A percentile compares a stretch with the other conserved stretches of the same genome.
Evolutionary conservation across 805 yeast genomes (phyloP).

Genomic region (Geotrichum ghanense): DNA sequence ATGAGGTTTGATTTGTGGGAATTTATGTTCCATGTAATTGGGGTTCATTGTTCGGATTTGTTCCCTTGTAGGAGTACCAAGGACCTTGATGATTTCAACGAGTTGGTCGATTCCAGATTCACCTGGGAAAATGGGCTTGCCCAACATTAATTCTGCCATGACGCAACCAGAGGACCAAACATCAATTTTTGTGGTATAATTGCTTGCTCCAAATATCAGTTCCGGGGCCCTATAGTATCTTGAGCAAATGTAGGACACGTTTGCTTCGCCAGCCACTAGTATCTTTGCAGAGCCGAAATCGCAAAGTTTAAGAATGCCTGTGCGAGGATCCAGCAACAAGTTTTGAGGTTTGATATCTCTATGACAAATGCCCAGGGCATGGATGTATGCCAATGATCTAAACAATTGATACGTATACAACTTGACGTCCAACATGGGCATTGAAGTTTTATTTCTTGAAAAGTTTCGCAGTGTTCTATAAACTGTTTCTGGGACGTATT

Average conservation of each 20-base stretch:
- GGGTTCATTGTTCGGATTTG: constrained; percentile 94
- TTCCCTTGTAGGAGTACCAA: constrained; percentile 90
- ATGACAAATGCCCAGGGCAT: constrained; percentile 66
- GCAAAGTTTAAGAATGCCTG: constrained; percentile 81
- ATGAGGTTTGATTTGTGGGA: constrained; percentile 50
- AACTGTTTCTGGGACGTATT: constrained; percentile 91
- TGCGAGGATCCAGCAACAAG: constrained; percentile 72
- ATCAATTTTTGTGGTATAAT: constrained; percentile 93
- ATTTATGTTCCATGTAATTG: constrained; percentile 92
- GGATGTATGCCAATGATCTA: constrained; percentile 68
- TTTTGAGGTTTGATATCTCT: constrained; percentile 90
- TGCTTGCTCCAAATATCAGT: constrained; percentile 91
- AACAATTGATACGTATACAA: constrained; percentile 76
- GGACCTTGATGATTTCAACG: constrained; percentile 88
- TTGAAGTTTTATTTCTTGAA: constrained; percentile 39
- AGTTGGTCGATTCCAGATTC: constrained; percentile 96
- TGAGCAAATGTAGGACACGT: constrained; percentile 92
- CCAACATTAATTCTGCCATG: constrained; percentile 90
- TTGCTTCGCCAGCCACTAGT: constrained; percentile 81
- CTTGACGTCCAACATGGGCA: constrained; percentile 88
- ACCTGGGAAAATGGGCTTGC: constrained; percentile 96
- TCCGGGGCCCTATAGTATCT: constrained; percentile 97
- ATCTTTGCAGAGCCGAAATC: constrained; percentile 96
- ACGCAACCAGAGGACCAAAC: constrained; percentile 98
- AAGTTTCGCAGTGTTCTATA: constrained; percentile 82